Percentiles rank a stretch among this genome's conserved stretches.
phyloP scores from a whole-genome alignment of 2,329 filamentous ascomycete genomes.

The Phialophora macrospora region DNA sequence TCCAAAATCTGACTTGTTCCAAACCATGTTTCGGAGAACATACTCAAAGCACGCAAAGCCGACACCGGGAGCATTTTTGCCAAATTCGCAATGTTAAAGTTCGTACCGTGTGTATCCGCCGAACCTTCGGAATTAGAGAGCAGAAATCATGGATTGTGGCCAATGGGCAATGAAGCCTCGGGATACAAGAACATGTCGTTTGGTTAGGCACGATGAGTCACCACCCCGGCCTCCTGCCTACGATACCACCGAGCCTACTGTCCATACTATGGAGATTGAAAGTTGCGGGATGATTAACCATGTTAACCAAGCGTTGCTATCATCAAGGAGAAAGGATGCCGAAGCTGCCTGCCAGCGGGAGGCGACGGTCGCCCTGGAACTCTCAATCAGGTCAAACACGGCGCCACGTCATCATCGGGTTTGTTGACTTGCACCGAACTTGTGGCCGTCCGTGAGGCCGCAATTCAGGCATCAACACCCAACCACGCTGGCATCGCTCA shows the following conservation, averaged over 20 bases:
- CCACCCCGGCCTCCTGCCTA: background rate
- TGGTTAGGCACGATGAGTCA: constrained; percentile 1
- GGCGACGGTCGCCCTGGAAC: constrained; percentile 16
- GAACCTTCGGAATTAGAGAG: background rate
- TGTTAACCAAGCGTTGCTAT: background rate
- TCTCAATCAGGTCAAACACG: background rate
- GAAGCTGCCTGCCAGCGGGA: background rate
- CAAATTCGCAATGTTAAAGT: constrained; percentile 1
- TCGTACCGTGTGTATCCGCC: background rate
- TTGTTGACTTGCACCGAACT: too few species aligned
- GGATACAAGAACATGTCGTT: background rate
- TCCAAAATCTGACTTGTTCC: background rate
- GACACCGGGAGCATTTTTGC: background rate
- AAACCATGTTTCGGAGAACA: background rate
- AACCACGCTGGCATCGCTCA: background rate
- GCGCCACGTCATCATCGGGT: background rate
- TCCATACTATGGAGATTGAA: background rate
- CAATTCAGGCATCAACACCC: background rate
- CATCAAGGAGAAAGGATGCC: background rate
- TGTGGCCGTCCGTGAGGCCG: background rate
- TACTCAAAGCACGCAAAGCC: background rate
- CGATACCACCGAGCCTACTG: too few species aligned
- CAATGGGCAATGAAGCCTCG: background rate
- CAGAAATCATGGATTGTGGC: background rate
- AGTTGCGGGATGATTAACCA: background rate